phyloP scores from a whole-genome alignment of 2,329 filamentous ascomycete genomes.

The Davidsoniella eucalypti region DNA sequence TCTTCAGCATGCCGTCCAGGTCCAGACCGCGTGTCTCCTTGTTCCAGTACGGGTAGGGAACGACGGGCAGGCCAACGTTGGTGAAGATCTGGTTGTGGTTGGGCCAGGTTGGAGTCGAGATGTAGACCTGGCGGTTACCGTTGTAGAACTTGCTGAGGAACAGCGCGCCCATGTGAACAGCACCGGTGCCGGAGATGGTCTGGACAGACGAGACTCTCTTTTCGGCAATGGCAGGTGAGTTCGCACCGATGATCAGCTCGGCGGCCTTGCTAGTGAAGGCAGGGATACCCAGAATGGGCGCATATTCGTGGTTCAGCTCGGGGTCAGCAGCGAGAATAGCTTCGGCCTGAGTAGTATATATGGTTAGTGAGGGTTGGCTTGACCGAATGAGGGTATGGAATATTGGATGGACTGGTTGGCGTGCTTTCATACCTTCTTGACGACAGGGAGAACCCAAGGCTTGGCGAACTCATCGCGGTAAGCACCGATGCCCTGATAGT shows the following conservation, averaged over 20 bases:
- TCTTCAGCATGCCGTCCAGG: conserved; percentile 69
- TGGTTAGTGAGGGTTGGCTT: neutral
- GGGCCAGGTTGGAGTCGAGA: conserved; percentile 92
- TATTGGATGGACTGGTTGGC: too few species aligned
- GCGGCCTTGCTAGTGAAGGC: conserved; percentile 80
- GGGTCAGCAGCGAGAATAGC: conserved; percentile 77
- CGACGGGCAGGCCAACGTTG: conserved; percentile 66
- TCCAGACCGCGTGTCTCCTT: conserved; percentile 79
- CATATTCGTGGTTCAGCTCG: conserved; percentile 92
- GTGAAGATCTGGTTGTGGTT: conserved; percentile 98
- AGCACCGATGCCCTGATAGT: conserved; percentile 55
- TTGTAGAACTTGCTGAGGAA: conserved; percentile 86
- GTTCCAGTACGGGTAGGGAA: conserved; percentile 87
- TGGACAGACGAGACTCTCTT: conserved; percentile 71
- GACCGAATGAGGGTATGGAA: neutral
- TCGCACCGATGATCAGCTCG: conserved; percentile 68
- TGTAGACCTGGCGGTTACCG: conserved; percentile 60
- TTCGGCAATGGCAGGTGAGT: conserved; percentile 68
- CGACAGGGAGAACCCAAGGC: conserved; percentile 91
- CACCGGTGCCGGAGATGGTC: conserved; percentile 94
- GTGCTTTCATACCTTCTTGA: conserved; percentile 60
- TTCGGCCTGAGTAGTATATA: conserved; percentile 54
- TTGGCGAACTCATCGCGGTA: conserved; percentile 93
- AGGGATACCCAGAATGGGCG: conserved; percentile 78
- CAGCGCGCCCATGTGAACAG: conserved; percentile 79